phyloP scores from a whole-genome alignment of 202 grass and related monocot species.

The Carex sylvatica region DNA sequence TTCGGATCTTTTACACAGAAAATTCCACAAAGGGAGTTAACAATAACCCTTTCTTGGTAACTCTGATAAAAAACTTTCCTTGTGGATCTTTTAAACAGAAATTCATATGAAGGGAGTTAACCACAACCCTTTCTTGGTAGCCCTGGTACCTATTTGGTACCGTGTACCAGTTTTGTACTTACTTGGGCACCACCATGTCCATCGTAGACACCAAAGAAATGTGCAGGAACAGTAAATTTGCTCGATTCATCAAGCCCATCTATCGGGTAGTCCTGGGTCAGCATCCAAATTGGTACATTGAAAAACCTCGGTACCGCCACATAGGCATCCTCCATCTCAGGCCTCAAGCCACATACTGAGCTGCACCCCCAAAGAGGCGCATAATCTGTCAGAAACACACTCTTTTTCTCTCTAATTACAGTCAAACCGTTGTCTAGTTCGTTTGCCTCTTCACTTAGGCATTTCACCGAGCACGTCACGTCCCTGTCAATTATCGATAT shows the following conservation, averaged over 20 bases:
- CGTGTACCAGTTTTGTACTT: neutral
- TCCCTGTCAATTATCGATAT: neutral
- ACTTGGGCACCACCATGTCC: slow-evolving; percentile 76
- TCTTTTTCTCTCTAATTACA: slow-evolving; percentile 26
- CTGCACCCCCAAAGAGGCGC: slow-evolving; percentile 60
- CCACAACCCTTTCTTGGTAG: neutral
- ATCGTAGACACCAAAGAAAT: slow-evolving; percentile 89
- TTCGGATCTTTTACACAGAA: neutral
- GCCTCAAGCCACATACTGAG: slow-evolving; percentile 51
- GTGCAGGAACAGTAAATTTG: slow-evolving; percentile 41
- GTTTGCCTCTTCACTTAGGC: neutral
- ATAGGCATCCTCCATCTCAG: slow-evolving; percentile 83
- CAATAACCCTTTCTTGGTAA: neutral
- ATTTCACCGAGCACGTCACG: slow-evolving; percentile 4
- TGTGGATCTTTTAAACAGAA: neutral
- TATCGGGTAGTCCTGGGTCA: slow-evolving; percentile 36
- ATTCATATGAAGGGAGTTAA: neutral
- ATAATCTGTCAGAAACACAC: slow-evolving; percentile 42
- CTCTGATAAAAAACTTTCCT: neutral
- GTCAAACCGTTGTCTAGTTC: neutral
- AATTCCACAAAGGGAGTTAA: neutral
- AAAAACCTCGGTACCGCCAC: slow-evolving; percentile 39
- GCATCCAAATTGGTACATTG: slow-evolving; percentile 60
- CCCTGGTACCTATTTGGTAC: neutral
- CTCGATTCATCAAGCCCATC: slow-evolving; percentile 46